Conservation (phyloP, 129 eudicot genomes). For the Flaveria brownii region DNA sequence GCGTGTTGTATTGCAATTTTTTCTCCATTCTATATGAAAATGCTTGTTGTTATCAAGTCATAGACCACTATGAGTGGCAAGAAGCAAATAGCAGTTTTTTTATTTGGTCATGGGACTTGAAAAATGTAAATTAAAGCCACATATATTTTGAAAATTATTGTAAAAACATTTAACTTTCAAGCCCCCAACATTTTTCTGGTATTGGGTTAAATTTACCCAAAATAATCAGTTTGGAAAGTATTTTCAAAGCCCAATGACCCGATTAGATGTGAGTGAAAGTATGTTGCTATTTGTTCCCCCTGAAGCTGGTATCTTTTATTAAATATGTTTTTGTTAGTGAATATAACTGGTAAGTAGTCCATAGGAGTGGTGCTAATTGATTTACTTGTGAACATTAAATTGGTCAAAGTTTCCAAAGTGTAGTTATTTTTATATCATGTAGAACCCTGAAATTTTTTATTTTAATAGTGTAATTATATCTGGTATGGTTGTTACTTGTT, state of each 20-base stretch:
- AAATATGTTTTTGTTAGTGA: no score
- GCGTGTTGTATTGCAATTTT: background rate
- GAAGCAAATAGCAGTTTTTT: no score
- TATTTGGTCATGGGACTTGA: background rate
- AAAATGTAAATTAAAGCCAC: background rate
- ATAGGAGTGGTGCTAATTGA: background rate
- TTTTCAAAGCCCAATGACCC: background rate
- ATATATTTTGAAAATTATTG: background rate
- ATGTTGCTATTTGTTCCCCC: no score
- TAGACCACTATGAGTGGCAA: no score
- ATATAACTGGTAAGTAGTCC: no score
- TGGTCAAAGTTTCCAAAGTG: background rate
- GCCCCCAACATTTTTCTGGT: background rate
- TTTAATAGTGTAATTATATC: no score
- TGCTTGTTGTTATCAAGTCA: no score
- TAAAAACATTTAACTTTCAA: background rate
- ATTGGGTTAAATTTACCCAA: background rate
- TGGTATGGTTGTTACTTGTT: no score
- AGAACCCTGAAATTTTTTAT: no score
- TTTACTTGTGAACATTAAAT: background rate
- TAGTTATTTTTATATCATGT: no score
- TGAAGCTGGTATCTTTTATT: no score
- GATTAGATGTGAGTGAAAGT: background rate
- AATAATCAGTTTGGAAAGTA: background rate
- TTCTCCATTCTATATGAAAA: no score